phyloP scores from a whole-genome alignment of 129 eudicot species.

The Tagetes patula region DNA sequence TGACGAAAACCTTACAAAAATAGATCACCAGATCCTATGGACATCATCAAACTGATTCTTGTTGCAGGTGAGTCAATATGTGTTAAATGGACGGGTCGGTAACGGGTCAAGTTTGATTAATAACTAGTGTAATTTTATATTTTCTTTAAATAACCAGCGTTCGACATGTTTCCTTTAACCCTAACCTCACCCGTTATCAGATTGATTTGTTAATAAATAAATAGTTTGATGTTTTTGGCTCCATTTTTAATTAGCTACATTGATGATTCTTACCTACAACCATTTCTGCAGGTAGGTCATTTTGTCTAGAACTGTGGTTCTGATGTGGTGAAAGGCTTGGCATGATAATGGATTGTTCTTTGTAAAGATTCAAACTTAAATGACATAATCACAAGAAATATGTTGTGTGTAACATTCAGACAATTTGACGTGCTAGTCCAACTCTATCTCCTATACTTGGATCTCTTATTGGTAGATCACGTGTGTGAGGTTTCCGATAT shows the following conservation, averaged over 20 bases:
- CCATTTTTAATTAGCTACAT: not conserved
- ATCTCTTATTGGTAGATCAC: no score
- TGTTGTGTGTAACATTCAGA: not conserved
- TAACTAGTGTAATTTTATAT: no score
- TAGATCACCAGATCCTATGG: slow-evolving; percentile 88
- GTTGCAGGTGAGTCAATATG: slow-evolving; percentile 32
- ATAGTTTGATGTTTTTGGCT: not conserved
- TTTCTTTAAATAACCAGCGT: not conserved
- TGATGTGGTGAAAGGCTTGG: not conserved
- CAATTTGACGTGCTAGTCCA: not conserved
- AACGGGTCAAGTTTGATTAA: not conserved
- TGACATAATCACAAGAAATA: not conserved
- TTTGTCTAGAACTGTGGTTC: not conserved
- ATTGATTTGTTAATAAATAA: not conserved
- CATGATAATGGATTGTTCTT: not conserved
- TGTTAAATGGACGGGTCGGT: not conserved
- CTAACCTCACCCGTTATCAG: not conserved
- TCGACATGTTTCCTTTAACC: not conserved
- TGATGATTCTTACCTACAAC: not conserved
- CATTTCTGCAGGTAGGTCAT: slow-evolving; percentile 13
- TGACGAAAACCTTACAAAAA: slow-evolving; percentile 67
- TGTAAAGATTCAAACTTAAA: not conserved
- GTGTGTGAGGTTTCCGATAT: no score
- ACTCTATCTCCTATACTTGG: no score
- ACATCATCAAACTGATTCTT: slow-evolving; percentile 32